phyloP scores from a whole-genome alignment of 1,284 basidiomycete species.

The Vanrija humicola region DNA sequence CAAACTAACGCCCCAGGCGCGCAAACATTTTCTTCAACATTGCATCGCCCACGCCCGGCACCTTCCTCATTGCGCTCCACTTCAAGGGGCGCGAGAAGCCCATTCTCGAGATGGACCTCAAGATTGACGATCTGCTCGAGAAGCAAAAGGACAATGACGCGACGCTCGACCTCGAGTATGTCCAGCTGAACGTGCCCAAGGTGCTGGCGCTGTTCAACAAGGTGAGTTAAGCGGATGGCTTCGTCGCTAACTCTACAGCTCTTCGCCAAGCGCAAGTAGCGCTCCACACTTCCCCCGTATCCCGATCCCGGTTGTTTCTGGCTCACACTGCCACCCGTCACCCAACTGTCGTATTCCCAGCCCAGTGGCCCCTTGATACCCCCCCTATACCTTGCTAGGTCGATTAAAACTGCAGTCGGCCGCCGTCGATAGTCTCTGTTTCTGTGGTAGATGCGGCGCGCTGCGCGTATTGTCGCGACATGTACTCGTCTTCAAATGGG shows the following conservation, averaged over 20 bases:
- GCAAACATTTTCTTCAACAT: conserved; percentile 99
- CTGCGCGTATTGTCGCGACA: no score
- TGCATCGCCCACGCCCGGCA: conserved; percentile 93
- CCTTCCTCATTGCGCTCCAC: conserved; percentile 97
- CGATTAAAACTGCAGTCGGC: not conserved
- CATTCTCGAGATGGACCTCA: conserved; percentile 98
- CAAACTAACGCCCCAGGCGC: conserved; percentile 56
- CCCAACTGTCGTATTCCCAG: not conserved
- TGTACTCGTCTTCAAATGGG: no score
- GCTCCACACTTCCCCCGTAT: not conserved
- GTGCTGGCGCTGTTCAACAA: conserved; percentile 87
- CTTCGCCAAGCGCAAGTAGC: conserved; percentile 14
- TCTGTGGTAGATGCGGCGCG: not conserved
- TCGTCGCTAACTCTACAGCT: not conserved
- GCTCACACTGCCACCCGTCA: not conserved
- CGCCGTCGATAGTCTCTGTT: not conserved
- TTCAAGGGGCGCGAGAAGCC: conserved; percentile 99
- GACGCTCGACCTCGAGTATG: conserved; percentile 91
- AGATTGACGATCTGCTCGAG: conserved; percentile 96
- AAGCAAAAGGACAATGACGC: conserved; percentile 99
- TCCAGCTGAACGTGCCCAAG: conserved; percentile 93
- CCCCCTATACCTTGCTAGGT: not conserved
- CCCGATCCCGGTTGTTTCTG: no score
- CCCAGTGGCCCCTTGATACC: not conserved
- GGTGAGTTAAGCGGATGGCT: conserved; percentile 48